Evolutionary conservation across 495 filamentous ascomycete species (phyloP), one percentile per base, ranked within the genome.

Genomic region (Friedmanniomyces simplex): DNA sequence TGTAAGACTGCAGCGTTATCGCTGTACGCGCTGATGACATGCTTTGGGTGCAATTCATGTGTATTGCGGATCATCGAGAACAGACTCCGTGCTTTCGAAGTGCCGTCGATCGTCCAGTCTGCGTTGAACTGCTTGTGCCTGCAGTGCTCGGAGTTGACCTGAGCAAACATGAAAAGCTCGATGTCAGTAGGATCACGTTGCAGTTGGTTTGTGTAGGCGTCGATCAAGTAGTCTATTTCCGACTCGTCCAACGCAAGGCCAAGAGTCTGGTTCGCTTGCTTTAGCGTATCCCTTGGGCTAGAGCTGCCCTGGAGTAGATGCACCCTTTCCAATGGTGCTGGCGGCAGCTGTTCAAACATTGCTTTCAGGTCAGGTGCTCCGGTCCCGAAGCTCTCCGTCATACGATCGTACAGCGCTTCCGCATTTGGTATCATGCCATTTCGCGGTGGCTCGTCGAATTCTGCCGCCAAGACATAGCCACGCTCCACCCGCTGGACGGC

Each of bases 111-210:
- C n/a, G 86, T 91, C 88, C 90, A 98, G 20, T 85, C 85, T 16
- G 94, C 90, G 68, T 98, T 98, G 78, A 98, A 98, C 62, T 93
- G 87, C 71, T 84, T 84, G 64, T 85, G 83, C 50, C 82, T 74
- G 63, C 81, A 84, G 64, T 89, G 86, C 72, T 89, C 86, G 1
- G 86, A 89, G 69, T 90, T 89, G 61, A 98, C 91, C 71, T 98
- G 93, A 26, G 91, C 91, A 69, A 97, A 98, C 94, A 97, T 97
- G 77, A 95, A 97, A 14, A 97, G 78, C 72, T 98, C 93, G 52
- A 96, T 86, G 71, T 98, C 93, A 45, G 85, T 84, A 0, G 90
- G 91, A 49, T 83, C 80, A 51, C 82, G 80, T 54, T 71, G 84
- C 66, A 78, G 81, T 43, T 88, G 78, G 43, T 85, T 75, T 26